Percentiles rank a stretch among this genome's conserved stretches.
These are phyloP conservation scores for Alternaria viburni DNA, from an alignment of 2,329 filamentous ascomycete genomes.

Conservation along the genomic window DNA sequence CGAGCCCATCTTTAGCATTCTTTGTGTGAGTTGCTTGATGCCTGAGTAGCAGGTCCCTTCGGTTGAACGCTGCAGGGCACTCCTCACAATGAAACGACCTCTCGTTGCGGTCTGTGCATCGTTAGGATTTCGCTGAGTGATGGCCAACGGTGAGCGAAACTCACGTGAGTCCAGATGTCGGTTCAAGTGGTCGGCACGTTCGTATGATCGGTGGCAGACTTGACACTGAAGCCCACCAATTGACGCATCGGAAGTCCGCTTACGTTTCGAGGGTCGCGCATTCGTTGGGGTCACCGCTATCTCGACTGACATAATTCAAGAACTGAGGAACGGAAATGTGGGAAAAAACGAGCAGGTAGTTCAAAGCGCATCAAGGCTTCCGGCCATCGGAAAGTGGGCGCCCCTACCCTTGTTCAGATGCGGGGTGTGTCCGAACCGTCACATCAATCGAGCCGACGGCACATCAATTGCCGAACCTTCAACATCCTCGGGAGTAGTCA, in stretches of 20 bases:
- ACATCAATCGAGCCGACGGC: not conserved
- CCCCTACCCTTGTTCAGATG: not conserved
- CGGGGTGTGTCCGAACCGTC: not conserved
- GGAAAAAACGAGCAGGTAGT: not conserved
- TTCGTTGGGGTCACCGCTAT: not conserved
- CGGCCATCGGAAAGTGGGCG: not conserved
- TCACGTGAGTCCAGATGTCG: constrained; percentile 40
- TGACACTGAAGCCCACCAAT: constrained; percentile 27
- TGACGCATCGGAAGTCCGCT: constrained; percentile 1
- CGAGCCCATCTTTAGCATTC: constrained; percentile 27
- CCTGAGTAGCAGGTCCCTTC: constrained; percentile 33
- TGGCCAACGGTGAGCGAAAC: not conserved
- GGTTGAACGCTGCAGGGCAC: constrained; percentile 41
- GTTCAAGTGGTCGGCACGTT: constrained; percentile 38
- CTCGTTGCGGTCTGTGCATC: constrained; percentile 31
- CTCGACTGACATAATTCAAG: not conserved
- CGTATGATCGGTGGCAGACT: constrained; percentile 35
- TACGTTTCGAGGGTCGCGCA: constrained; percentile 7
- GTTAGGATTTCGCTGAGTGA: not conserved
- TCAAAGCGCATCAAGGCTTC: not conserved
- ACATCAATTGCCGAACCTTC: not conserved
- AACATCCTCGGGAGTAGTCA: not conserved
- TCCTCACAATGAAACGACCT: constrained; percentile 36
- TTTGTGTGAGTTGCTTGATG: constrained; percentile 36
- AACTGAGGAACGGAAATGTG: not conserved